A percentile compares a stretch with the other conserved stretches of the same genome.
These are phyloP conservation scores for Leptosphaerulina australis DNA, from an alignment of 2,329 filamentous ascomycete genomes.

Conservation along the genomic window DNA sequence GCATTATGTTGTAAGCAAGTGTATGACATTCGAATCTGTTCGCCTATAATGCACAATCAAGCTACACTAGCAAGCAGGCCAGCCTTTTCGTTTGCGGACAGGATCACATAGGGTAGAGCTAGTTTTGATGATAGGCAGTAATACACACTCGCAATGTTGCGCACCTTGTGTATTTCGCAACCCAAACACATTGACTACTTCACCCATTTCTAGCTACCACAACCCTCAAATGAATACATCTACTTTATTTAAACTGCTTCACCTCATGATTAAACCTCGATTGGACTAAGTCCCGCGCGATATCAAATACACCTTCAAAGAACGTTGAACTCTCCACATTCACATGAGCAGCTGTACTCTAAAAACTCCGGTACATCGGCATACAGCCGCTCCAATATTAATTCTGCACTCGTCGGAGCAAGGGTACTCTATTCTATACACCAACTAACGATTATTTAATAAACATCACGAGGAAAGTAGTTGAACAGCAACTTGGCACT, in stretches of 20 bases:
- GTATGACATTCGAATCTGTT: no score
- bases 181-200: no score
- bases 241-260: not conserved
- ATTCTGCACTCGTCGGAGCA: slow-evolving; percentile 34
- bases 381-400: slow-evolving; percentile 37
- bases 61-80: no score
- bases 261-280: slow-evolving; percentile 28
- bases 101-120: not conserved
- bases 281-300: slow-evolving; percentile 51
- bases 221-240: no score
- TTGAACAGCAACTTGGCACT: slow-evolving; percentile 59
- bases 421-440: slow-evolving; percentile 47
- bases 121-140: not conserved
- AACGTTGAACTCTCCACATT: slow-evolving; percentile 52
- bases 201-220: no score
- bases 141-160: not conserved
- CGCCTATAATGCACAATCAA: no score
- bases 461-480: slow-evolving; percentile 54
- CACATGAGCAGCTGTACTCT: slow-evolving; percentile 52
- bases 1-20: not conserved
- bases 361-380: slow-evolving; percentile 51
- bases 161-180: no score
- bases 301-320: slow-evolving; percentile 53
- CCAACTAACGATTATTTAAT: slow-evolving; percentile 46
- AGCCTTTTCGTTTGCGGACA: no score